These are phyloP conservation scores for Tulasnella sp. DNA, from an alignment of 768 basidiomycete species.

Conservation along the genomic window DNA sequence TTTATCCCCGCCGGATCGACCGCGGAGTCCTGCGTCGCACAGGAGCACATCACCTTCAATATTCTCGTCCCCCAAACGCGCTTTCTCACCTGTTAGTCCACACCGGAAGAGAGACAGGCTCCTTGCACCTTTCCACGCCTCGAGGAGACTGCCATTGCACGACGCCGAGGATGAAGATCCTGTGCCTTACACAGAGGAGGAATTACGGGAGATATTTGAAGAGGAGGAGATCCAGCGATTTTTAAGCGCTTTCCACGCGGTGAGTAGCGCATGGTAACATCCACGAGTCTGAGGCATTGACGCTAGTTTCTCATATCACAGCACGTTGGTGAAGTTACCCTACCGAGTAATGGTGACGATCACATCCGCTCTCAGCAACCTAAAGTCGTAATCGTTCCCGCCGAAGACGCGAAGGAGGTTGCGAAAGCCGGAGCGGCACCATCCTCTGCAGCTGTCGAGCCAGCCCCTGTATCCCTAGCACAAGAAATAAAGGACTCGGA, in stretches of 20 bases:
- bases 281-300: background rate
- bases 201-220: slow-evolving; percentile 58
- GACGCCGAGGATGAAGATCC: background rate
- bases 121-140: background rate
- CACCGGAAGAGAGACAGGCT: background rate
- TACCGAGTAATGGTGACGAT: slow-evolving; percentile 30
- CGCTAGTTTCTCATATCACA: slow-evolving; percentile 31
- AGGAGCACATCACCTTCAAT: background rate
- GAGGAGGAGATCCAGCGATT: slow-evolving; percentile 62
- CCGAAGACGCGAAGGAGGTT: slow-evolving; percentile 25
- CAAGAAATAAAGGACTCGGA: background rate
- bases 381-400: slow-evolving; percentile 34
- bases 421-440: slow-evolving; percentile 21
- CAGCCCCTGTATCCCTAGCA: background rate
- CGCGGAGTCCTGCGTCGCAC: background rate
- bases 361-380: slow-evolving; percentile 15
- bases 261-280: slow-evolving; percentile 35
- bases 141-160: background rate
- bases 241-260: slow-evolving; percentile 56
- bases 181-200: slow-evolving; percentile 14
- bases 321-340: slow-evolving; percentile 58
- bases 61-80: background rate
- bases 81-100: background rate
- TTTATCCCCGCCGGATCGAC: background rate
- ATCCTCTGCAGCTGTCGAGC: slow-evolving; percentile 2